phyloP scores from a whole-genome alignment of 352 stramenopile species.

The Saprolegnia diclina region DNA sequence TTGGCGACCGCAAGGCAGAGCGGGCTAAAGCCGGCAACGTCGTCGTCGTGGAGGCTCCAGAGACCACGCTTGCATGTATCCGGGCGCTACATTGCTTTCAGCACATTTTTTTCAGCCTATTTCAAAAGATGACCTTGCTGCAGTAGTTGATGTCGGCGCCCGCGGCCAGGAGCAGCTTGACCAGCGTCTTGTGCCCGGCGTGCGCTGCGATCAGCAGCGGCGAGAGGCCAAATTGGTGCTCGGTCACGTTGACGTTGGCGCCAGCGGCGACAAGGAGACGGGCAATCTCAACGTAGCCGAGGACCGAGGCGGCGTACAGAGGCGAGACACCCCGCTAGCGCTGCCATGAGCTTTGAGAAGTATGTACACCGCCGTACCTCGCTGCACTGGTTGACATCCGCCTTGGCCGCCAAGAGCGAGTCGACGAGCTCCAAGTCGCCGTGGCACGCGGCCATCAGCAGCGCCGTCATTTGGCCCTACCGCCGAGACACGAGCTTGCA shows the following conservation, averaged over 20 bases:
- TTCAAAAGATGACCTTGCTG: not conserved
- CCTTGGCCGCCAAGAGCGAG: not conserved
- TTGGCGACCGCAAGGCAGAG: not conserved
- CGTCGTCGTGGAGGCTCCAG: not conserved
- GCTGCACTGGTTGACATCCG: not conserved
- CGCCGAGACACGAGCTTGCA: not conserved
- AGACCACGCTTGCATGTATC: not conserved
- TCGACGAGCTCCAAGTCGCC: not conserved
- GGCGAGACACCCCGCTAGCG: not conserved
- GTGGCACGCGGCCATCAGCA: not conserved
- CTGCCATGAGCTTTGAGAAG: not conserved
- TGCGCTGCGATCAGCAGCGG: not conserved
- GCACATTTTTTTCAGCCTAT: too few species aligned
- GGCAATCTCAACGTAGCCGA: not conserved
- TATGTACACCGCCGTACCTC: not conserved
- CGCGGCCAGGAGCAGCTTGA: conserved; percentile 3
- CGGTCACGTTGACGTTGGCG: not conserved
- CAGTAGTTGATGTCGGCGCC: conserved; percentile 7
- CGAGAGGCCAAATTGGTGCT: not conserved
- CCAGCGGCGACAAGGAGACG: not conserved
- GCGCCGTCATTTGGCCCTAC: not conserved
- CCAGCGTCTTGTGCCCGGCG: not conserved
- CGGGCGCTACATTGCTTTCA: not conserved
- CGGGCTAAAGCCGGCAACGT: not conserved
- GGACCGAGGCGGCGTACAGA: not conserved